A percentile compares a stretch with the other conserved stretches of the same genome.
These are phyloP conservation scores for Dujonia santamariae DNA, from an alignment of 1,139 yeast genomes.

Conservation along the genomic window DNA sequence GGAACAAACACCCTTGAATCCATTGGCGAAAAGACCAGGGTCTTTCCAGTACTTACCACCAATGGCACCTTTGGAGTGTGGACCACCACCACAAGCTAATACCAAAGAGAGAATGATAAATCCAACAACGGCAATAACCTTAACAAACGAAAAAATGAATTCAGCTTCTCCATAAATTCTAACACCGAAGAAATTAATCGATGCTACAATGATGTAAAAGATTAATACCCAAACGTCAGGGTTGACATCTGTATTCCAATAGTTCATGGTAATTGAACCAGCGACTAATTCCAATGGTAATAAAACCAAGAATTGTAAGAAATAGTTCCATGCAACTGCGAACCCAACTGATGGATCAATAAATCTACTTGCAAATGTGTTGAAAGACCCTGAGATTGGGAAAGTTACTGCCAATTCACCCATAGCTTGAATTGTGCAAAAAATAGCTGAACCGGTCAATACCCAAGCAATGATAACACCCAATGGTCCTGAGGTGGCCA, in stretches of 20 bases:
- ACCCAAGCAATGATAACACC: conserved; percentile 51
- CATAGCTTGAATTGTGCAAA: conserved; percentile 32
- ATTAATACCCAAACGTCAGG: conserved; percentile 33
- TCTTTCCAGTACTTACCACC: conserved; percentile 29
- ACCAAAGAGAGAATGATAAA: conserved; percentile 30
- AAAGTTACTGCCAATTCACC: conserved; percentile 33
- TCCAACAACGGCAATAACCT: conserved; percentile 32
- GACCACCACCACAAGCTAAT: conserved; percentile 33
- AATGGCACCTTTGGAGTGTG: conserved; percentile 19
- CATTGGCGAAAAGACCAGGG: conserved; percentile 34
- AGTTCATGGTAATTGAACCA: conserved; percentile 29
- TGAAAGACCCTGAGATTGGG: conserved; percentile 34
- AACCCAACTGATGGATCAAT: conserved; percentile 35
- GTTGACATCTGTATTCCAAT: conserved; percentile 27
- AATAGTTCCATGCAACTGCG: conserved; percentile 36
- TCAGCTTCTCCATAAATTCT: conserved; percentile 35
- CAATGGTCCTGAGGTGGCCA: conserved; percentile 60
- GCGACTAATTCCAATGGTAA: conserved; percentile 32
- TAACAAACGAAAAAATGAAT: conserved; percentile 27
- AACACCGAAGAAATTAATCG: conserved; percentile 33
- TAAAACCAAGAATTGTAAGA: conserved; percentile 24
- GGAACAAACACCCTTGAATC: conserved; percentile 41
- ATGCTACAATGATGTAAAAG: conserved; percentile 25
- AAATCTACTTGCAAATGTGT: conserved; percentile 29
- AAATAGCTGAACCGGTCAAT: conserved; percentile 27